Evolutionary conservation across 345 rosid genomes (phyloP), one percentile per base, ranked within the genome.

Genomic region (Gossypium thurberi): DNA sequence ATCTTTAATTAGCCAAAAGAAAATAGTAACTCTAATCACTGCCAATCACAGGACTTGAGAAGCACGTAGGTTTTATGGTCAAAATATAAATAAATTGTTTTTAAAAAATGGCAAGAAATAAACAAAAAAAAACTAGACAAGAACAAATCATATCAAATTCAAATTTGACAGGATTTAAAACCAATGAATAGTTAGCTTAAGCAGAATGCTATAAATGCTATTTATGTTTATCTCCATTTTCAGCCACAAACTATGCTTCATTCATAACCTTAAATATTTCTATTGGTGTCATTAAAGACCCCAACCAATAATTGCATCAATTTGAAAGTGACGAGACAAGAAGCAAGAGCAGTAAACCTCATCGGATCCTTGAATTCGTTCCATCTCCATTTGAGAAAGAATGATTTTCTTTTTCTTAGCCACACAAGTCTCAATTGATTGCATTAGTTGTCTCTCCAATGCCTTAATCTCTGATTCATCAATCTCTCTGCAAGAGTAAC

Each of bases 371-470:
- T 87, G 96, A 72, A 84, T 79, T 50, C 94, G 94, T 64, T 93
- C 96, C 86, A 93, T 90, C 85, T 93, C 99, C 89, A 85, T 87
- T 77, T 89, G 94, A 75, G 83, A 81, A 80, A 96, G 89, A 63
- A 91, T 81, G 57, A 93, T 93, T 83, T 88, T 96, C 85, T 96
- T 96, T 81, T 96, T 96, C 87, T 93, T 96, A 18, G 84, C 75
- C 64, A 90, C 84, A 75, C 94, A 93, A 79, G 89, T 91, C 84
- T 96, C 99, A 72, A 90, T 86, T 44, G 99, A 92, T 72, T 95
- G 99, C 97, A 92, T 87, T 78, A 92, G 78, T 78, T 92, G 99
- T 79, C 97, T 91, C 78, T 92, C 97, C 84, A 89, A 82, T 2
- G 91, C 90, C 84, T 87, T 92, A 84, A 92, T 85, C 76, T 92